Evolutionary conservation across 2,329 filamentous ascomycete species (phyloP).

Genomic region (Neonectria neomacrospora): DNA sequence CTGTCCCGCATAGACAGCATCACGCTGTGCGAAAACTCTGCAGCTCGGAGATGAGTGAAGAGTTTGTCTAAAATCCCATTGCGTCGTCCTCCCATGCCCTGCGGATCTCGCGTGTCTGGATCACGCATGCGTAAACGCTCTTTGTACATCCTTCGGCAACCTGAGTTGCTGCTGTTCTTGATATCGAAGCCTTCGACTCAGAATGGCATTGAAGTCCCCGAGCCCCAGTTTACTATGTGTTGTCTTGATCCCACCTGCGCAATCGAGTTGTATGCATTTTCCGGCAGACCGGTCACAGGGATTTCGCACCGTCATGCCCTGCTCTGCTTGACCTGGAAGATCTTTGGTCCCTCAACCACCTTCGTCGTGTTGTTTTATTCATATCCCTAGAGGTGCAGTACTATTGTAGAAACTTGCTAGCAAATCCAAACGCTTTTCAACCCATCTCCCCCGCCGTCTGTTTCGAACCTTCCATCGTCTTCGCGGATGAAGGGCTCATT

Average conservation of each 20-base stretch:
- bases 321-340: background rate
- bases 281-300: background rate
- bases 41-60: background rate
- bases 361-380: background rate
- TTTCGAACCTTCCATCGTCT: constrained; percentile 5
- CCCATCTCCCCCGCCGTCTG: background rate
- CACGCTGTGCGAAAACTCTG: background rate
- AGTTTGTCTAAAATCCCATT: too few relatives aligned
- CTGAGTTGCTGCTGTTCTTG: background rate
- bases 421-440: background rate
- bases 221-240: background rate
- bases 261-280: background rate
- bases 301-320: background rate
- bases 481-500: constrained; percentile 19
- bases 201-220: background rate
- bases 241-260: background rate
- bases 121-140: too few relatives aligned
- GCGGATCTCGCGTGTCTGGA: too few relatives aligned
- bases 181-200: background rate
- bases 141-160: too few relatives aligned
- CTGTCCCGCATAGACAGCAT: background rate
- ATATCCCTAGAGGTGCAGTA: background rate
- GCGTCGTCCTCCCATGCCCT: too few relatives aligned
- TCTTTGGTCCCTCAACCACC: background rate
- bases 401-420: background rate